Evolutionary conservation across 2,329 filamentous ascomycete genomes (phyloP), one percentile per base, ranked within the genome.

Genomic region (Xylaria arbuscula): DNA sequence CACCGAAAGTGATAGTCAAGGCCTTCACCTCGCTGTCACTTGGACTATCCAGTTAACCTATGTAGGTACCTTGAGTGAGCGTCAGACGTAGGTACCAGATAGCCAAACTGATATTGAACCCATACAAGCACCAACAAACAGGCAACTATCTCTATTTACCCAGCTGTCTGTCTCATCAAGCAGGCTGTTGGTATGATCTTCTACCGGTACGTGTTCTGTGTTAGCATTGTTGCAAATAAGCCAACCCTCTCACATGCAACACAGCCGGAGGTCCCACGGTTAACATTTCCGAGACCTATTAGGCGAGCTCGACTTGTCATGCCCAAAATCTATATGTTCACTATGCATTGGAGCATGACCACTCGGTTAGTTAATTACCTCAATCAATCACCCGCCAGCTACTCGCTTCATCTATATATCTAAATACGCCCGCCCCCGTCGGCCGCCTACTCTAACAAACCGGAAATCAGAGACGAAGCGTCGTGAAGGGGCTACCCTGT

Each of bases 231-330:
- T 32, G 34, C 6, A 67, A 38, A 32, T 47, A 17, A 47, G 24
- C 38, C 45, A 62, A 24, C 36, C 53, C 40, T 50, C 53, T 57
- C 36, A 22, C 28, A 64, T 56, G 65, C 48, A 40, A 47, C 50
- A 64, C 57, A 17, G 22, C 45, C 17, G 54, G n/a, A 50, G 56
- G 42, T 55, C 60, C 38, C 51, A 50, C 55, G 62, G 56, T 50
- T 62, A 47, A 62, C 63, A 55, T 47, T 19, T 64, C 62, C 62
- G 62, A 66, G 53, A 58, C 34, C 36, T 47, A 28, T 19, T 40
- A 53, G 48, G 47, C 8, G 40, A 45, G 40, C 47, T 24, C 59
- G 62, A 40, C 36, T 19, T 47, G 40, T 28, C 48, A 48, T 59
- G 38, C 64, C 56, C 19, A 47, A 66, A 38, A 42, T 45, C 10